Base-by-base conservation (phyloP, 805 yeast species). In the Kodamaea restingae region DNA sequence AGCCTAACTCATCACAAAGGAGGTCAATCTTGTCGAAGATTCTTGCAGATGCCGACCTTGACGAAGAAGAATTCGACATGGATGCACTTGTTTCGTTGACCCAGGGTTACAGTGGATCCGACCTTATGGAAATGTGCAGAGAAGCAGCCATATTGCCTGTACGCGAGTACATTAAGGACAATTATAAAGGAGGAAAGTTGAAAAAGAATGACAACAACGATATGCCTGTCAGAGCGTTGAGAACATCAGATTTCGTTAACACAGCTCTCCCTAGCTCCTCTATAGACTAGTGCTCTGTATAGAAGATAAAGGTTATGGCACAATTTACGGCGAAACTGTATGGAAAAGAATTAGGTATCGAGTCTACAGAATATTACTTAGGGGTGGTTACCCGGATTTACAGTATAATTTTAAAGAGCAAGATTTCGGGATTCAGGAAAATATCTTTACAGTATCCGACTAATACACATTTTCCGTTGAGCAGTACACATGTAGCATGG, bases 81-180 rank as follows among this genome's bases (percentile, higher is more conserved):
- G 73, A 77, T 18, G 58, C 63, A 3, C 66, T 93, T 12, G 90
- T 84, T 9, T 53, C 57, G 7, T 60, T 71, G 34, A 86, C 96
- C 1, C 75, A 72, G 8, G 95, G 71, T 11, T 55, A 78, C 55
- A 84, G 95, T 48, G 98, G 98, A 2, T 84, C 95, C 2, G 98
- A 91, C 53, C 70, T 93, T 56, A 82, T 85, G 52, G 98, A 93
- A 56, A 64, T 86, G 35, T 88, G 96, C 56, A 76, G 98, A 40
- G 95, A 87, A 52, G 98, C 98, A 0, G 96, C 95, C 1, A 76
- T 90, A 69, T 75, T 74, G 49, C 85, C 96, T 0, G 88, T 91
- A 54, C 73, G 95, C 50, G 97, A 93, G 60, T 87, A 77, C 56
- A 86, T 91, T 42, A 67, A 77, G 40, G 61, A 63, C 39, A 84